A percentile compares a stretch with the other conserved stretches of the same genome.
Evolutionary conservation across 345 rosid genomes (phyloP).

Genomic region (Luvunga scandens): DNA sequence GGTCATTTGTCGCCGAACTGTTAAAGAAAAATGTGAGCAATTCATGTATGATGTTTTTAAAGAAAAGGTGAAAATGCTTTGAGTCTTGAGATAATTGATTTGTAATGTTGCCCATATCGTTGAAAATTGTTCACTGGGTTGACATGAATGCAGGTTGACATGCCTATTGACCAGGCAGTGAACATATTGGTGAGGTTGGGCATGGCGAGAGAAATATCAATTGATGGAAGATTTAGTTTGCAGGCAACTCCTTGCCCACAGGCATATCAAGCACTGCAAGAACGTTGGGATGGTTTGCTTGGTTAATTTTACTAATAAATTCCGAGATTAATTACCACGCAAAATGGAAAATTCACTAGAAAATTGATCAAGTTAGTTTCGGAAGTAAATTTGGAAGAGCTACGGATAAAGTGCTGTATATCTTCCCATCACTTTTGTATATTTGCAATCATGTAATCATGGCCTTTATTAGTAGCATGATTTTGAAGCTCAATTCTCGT

Average conservation of each 20-base stretch:
- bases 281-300: slow-evolving; percentile 65
- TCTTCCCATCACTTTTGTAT: not conserved
- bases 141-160: slow-evolving; percentile 59
- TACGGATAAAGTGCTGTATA: not conserved
- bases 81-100: not conserved
- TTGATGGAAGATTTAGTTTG: slow-evolving; percentile 44
- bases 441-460: not conserved
- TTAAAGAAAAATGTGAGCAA: slow-evolving; percentile 79
- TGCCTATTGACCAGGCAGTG: slow-evolving; percentile 78
- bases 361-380: not conserved
- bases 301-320: slow-evolving; percentile 25
- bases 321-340: not conserved
- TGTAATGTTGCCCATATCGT: not conserved
- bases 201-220: slow-evolving; percentile 49
- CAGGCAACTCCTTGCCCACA: slow-evolving; percentile 52
- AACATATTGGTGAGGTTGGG: slow-evolving; percentile 67
- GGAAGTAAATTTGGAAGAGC: not conserved
- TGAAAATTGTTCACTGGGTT: slow-evolving; percentile 2
- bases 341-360: not conserved
- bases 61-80: slow-evolving; percentile 45
- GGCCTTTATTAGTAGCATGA: too few species aligned
- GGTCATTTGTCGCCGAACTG: slow-evolving; percentile 39
- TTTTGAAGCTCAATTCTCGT: too few species aligned
- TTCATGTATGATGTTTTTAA: slow-evolving; percentile 65
- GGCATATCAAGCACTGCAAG: slow-evolving; percentile 61